Evolutionary conservation across 1,139 yeast species (phyloP).

Genomic region (Pichia sp.): DNA sequence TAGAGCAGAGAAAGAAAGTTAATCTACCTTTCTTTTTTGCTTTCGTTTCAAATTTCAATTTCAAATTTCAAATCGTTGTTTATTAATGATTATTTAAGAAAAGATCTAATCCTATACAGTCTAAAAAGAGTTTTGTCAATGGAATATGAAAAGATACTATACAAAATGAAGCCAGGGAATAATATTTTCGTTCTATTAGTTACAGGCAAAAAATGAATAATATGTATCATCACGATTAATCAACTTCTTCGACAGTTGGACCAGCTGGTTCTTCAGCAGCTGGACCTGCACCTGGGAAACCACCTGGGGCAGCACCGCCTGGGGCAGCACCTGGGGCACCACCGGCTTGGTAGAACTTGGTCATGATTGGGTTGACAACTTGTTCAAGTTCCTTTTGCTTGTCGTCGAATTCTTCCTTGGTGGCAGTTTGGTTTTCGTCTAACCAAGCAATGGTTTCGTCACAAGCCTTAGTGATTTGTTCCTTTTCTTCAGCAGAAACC

Average conservation of each 20-base stretch:
- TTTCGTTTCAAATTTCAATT: not conserved
- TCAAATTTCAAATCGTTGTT: not conserved
- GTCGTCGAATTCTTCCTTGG: conserved; percentile 52
- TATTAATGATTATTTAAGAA: conserved; percentile 1
- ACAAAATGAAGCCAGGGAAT: not conserved
- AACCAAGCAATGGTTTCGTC: conserved; percentile 44
- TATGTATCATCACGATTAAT: conserved; percentile 32
- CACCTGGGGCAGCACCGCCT: conserved; percentile 43
- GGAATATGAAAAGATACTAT: not conserved
- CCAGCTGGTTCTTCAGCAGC: conserved; percentile 38
- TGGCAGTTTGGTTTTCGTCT: conserved; percentile 44
- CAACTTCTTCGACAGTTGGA: conserved; percentile 72
- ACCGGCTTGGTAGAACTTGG: conserved; percentile 55
- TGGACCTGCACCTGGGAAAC: conserved; percentile 40
- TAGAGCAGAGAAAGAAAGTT: not conserved
- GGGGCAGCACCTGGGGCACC: conserved; percentile 45
- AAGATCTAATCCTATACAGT: conserved; percentile 3
- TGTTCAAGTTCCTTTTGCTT: conserved; percentile 60
- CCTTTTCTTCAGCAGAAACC: conserved; percentile 39
- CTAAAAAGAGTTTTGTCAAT: not conserved
- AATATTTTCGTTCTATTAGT: not conserved
- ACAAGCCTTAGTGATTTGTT: conserved; percentile 38
- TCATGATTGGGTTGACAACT: conserved; percentile 59
- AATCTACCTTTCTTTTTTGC: not conserved
- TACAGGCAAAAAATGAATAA: not conserved